phyloP scores from a whole-genome alignment of 164 flowering plant genomes.

The Tinospora cordifolia region DNA sequence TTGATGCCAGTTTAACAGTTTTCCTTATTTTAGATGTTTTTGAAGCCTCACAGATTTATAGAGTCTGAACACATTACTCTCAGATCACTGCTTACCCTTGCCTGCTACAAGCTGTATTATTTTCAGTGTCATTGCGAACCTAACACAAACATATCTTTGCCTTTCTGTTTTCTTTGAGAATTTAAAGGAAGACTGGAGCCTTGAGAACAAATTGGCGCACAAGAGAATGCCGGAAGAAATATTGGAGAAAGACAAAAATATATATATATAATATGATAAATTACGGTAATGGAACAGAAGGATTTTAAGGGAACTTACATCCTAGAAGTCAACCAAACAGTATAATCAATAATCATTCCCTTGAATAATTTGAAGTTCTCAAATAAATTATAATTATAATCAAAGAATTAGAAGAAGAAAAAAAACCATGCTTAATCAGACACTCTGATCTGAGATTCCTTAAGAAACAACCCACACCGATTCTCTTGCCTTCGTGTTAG shows the following conservation, averaged over 20 bases:
- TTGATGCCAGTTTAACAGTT: no score
- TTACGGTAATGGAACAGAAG: slow-evolving; percentile 12
- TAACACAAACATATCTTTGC: no score
- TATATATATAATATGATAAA: slow-evolving; percentile 28
- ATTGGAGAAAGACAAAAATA: not conserved
- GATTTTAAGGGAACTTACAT: slow-evolving; percentile 14
- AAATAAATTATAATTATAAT: slow-evolving; percentile 9
- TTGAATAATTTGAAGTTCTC: slow-evolving; percentile 13
- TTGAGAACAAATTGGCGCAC: no score
- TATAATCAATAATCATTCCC: slow-evolving; percentile 14
- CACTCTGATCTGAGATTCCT: not conserved
- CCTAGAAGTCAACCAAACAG: not conserved
- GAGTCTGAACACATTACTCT: no score
- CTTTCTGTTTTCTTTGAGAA: no score
- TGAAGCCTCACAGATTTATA: no score
- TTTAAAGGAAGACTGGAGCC: no score
- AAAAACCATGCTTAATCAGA: slow-evolving; percentile 11
- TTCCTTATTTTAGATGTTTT: no score
- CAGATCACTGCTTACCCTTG: no score
- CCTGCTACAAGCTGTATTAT: no score
- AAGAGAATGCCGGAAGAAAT: not conserved
- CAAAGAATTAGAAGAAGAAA: slow-evolving; percentile 15
- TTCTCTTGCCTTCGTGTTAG: not conserved
- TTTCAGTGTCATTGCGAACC: no score
- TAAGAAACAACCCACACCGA: not conserved